A percentile compares a stretch with the other conserved stretches of the same genome.
phyloP scores from a whole-genome alignment of 345 rosid species.

The Linum lewisii region DNA sequence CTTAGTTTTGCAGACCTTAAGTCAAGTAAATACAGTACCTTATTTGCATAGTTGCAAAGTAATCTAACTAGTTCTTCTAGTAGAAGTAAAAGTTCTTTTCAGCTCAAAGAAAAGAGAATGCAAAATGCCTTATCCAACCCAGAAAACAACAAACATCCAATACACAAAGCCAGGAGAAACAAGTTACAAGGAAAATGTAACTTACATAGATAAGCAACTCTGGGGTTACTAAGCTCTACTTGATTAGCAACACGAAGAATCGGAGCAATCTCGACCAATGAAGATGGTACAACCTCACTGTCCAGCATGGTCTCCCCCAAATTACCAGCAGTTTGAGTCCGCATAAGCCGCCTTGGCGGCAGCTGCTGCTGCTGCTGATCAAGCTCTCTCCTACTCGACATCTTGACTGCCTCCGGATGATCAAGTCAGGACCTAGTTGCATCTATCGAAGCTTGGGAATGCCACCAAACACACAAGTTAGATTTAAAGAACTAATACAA shows the following conservation, averaged over 20 bases:
- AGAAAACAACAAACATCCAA: too few species aligned
- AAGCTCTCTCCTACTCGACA: constrained; percentile 38
- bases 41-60: too few species aligned
- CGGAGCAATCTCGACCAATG: constrained; percentile 53
- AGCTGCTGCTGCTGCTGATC: constrained; percentile 25
- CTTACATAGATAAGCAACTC: constrained; percentile 64
- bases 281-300: constrained; percentile 62
- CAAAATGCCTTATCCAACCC: too few species aligned
- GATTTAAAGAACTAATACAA: too few species aligned
- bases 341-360: constrained; percentile 37
- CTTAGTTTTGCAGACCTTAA: too few species aligned
- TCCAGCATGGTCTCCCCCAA: constrained; percentile 53
- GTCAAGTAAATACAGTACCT: too few species aligned
- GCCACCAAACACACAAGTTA: too few species aligned
- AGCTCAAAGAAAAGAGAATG: too few species aligned
- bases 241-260: constrained; percentile 63
- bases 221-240: constrained; percentile 42
- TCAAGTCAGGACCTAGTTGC: constrained; percentile 4
- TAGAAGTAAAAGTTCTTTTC: background rate
- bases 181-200: constrained; percentile 3
- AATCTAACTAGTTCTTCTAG: too few species aligned
- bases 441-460: too few species aligned
- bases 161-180: too few species aligned
- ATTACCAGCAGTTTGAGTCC: constrained; percentile 53
- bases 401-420: constrained; percentile 19